phyloP scores from a whole-genome alignment of 192 early-diverging fungal genomes.

The Dissophora globulifera region DNA sequence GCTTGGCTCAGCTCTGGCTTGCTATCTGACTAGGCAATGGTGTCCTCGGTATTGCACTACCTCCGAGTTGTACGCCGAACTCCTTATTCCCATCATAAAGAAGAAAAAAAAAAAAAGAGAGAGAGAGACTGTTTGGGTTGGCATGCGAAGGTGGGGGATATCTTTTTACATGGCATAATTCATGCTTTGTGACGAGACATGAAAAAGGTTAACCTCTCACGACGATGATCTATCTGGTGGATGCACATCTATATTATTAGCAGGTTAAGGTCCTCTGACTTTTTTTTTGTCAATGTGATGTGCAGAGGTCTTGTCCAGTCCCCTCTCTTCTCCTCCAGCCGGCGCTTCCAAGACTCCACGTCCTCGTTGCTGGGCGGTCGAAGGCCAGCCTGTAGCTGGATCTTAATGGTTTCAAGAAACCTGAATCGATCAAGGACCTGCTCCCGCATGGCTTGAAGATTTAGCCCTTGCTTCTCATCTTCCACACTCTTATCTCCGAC shows the following conservation, averaged over 20 bases:
- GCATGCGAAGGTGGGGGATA: too few relatives aligned
- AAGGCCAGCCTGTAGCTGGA: background rate
- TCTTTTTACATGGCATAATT: too few relatives aligned
- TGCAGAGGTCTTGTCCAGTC: too few relatives aligned
- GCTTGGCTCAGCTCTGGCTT: conserved; percentile 49
- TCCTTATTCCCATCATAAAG: conserved; percentile 4
- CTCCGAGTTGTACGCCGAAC: conserved; percentile 55
- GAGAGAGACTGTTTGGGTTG: too few relatives aligned
- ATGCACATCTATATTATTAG: too few relatives aligned
- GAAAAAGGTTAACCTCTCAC: too few relatives aligned
- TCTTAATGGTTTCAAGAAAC: conserved; percentile 1
- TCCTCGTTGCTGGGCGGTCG: too few relatives aligned
- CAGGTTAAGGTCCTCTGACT: too few relatives aligned
- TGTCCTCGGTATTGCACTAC: conserved; percentile 57
- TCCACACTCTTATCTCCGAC: too few relatives aligned
- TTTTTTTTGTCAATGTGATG: background rate
- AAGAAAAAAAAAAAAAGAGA: background rate
- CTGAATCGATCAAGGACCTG: conserved; percentile 11
- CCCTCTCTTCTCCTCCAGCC: background rate
- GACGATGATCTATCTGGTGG: too few relatives aligned
- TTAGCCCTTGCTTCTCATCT: background rate
- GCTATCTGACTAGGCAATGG: conserved; percentile 47
- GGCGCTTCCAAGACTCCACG: background rate
- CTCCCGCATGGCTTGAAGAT: background rate
- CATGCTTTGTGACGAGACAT: too few relatives aligned